Percentiles rank a stretch among this genome's conserved stretches.
These are phyloP conservation scores for Mycothermus thermophilus DNA, from an alignment of 495 filamentous ascomycete genomes.

Conservation along the genomic window DNA sequence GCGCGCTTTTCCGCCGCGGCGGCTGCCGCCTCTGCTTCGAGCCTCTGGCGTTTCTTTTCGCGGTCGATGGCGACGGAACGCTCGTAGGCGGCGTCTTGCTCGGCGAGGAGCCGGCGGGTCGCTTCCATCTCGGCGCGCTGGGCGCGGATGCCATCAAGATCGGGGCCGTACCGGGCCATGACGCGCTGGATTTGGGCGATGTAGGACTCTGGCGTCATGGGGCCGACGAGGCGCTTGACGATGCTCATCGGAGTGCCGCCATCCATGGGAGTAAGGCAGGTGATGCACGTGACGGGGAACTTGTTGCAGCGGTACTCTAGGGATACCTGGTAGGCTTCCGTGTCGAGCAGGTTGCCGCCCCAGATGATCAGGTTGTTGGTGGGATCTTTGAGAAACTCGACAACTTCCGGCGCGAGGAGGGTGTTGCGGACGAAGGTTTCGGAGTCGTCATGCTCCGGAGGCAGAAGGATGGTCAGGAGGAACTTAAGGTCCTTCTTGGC, in stretches of 20 bases:
- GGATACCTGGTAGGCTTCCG: conserved; percentile 85
- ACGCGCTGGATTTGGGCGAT: conserved; percentile 56
- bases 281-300: conserved; percentile 74
- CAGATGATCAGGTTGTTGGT: conserved; percentile 70
- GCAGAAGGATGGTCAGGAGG: conserved; percentile 68
- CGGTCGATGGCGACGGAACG: conserved; percentile 75
- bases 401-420: conserved; percentile 58
- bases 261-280: conserved; percentile 69
- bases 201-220: conserved; percentile 49
- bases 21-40: conserved; percentile 59
- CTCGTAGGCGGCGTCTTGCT: conserved; percentile 89
- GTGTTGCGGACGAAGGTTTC: conserved; percentile 70
- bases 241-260: conserved; percentile 78
- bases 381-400: conserved; percentile 55
- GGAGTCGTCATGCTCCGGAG: conserved; percentile 89
- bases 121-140: conserved; percentile 64
- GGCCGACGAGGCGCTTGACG: conserved; percentile 58
- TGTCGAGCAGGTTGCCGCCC: conserved; percentile 82
- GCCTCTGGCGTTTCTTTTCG: conserved; percentile 57
- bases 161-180: conserved; percentile 52
- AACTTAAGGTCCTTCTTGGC: conserved; percentile 88
- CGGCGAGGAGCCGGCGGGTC: conserved; percentile 57
- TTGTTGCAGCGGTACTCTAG: conserved; percentile 71
- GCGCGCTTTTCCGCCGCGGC: conserved; percentile 42
- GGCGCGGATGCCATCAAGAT: conserved; percentile 52